phyloP scores from a whole-genome alignment of 2,329 filamentous ascomycete genomes.

The Verticillium klebahnii region DNA sequence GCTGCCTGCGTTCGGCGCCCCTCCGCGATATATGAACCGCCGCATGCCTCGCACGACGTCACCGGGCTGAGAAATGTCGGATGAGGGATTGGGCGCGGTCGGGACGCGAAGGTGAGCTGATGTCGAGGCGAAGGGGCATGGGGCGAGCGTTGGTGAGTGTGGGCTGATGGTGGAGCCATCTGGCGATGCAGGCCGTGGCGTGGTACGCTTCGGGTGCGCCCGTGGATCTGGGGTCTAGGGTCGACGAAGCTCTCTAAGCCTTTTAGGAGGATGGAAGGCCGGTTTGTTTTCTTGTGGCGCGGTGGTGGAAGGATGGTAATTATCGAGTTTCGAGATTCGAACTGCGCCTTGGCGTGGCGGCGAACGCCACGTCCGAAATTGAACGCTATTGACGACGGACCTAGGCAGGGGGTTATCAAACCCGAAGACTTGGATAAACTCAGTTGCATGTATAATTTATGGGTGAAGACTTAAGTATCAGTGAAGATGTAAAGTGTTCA shows the following conservation, averaged over 20 bases:
- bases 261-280: background rate
- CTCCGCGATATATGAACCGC: background rate
- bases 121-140: background rate
- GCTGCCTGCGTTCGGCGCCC: too few species aligned
- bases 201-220: background rate
- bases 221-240: background rate
- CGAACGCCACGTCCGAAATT: too few species aligned
- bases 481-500: too few species aligned
- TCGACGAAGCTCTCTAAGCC: too few species aligned
- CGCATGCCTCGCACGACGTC: slow-evolving; percentile 1
- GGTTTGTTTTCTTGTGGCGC: background rate
- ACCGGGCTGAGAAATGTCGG: slow-evolving; percentile 6
- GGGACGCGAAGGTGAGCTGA: slow-evolving; percentile 2
- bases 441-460: too few species aligned
- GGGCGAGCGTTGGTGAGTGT: background rate
- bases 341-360: too few species aligned
- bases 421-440: too few species aligned
- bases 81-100: background rate
- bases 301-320: background rate
- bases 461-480: too few species aligned
- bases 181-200: background rate
- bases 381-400: too few species aligned
- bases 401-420: too few species aligned
- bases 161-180: slow-evolving; percentile 3
- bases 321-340: background rate